Evolutionary conservation across 495 filamentous ascomycete species (phyloP).

Genomic region (Sporormia fimetaria): DNA sequence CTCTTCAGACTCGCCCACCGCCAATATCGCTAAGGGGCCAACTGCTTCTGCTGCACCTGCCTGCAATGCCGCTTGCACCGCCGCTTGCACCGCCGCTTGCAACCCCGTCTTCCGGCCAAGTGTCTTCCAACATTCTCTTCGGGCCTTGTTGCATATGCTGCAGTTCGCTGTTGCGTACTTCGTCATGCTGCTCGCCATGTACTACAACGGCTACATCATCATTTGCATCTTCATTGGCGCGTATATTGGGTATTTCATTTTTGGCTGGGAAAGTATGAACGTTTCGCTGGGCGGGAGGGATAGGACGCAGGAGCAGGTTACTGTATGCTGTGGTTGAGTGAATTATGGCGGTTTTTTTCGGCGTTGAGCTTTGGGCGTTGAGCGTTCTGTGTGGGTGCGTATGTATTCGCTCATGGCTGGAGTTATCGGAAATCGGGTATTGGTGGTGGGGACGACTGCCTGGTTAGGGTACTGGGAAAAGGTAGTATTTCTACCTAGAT

Average conservation of each 20-base stretch:
- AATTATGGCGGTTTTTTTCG: no score
- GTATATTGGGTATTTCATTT: conserved; percentile 26
- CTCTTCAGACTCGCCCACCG: conserved; percentile 15
- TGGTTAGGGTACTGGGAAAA: no score
- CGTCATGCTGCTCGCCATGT: conserved; percentile 44
- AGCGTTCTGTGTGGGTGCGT: no score
- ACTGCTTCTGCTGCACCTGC: background rate
- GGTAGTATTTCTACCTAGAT: no score
- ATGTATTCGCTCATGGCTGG: no score
- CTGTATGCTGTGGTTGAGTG: conserved; percentile 26
- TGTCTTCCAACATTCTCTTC: conserved; percentile 39
- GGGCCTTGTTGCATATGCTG: conserved; percentile 38
- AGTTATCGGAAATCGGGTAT: no score
- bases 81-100: background rate
- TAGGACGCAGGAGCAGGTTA: conserved; percentile 20
- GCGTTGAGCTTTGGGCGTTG: no score
- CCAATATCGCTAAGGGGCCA: conserved; percentile 4
- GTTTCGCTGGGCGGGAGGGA: conserved; percentile 5
- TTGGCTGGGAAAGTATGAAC: conserved; percentile 23
- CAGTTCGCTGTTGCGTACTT: conserved; percentile 47
- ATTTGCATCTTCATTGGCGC: conserved; percentile 47
- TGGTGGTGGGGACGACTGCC: no score
- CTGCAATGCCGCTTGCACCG: background rate
- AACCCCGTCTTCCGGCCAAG: conserved; percentile 34
- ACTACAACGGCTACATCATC: conserved; percentile 44